Percentiles rank a stretch among this genome's conserved stretches.
phyloP scores from a whole-genome alignment of 352 stramenopile species.

The Stephanocyclus meneghinianus region DNA sequence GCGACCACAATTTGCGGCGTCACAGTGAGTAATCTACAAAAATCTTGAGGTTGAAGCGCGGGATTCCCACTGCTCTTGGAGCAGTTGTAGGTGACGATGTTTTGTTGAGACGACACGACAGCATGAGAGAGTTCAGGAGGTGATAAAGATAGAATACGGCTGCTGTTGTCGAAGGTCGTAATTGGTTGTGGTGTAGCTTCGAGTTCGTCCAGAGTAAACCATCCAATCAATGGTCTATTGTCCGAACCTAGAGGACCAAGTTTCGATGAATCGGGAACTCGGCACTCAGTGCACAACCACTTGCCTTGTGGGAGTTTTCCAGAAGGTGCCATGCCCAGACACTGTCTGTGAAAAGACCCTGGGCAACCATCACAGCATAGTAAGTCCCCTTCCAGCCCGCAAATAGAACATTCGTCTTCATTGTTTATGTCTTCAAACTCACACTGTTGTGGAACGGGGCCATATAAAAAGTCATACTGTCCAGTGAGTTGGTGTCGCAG shows the following conservation, averaged over 20 bases:
- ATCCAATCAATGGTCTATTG: constrained; percentile 64
- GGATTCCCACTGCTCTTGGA: too few relatives aligned
- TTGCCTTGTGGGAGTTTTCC: constrained; percentile 65
- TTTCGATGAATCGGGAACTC: constrained; percentile 60
- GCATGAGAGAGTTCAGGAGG: too few relatives aligned
- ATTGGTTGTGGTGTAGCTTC: not conserved
- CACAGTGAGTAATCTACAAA: too few relatives aligned
- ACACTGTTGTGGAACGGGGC: constrained; percentile 31
- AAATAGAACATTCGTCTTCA: constrained; percentile 74
- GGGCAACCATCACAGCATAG: constrained; percentile 81
- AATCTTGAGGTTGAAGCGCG: too few relatives aligned
- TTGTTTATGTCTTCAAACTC: constrained; percentile 75
- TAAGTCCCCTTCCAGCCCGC: constrained; percentile 75
- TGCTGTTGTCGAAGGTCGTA: not conserved
- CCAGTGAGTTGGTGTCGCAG: constrained; percentile 29
- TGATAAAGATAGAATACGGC: too few relatives aligned
- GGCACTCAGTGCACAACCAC: constrained; percentile 80
- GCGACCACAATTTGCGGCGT: not conserved
- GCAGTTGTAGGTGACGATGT: too few relatives aligned
- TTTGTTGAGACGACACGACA: too few relatives aligned
- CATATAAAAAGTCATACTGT: constrained; percentile 40
- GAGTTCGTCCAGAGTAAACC: constrained; percentile 67
- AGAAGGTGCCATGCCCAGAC: constrained; percentile 52
- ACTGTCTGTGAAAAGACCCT: constrained; percentile 64
- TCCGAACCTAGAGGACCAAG: constrained; percentile 59